Evolutionary conservation across 306 rosid genomes (phyloP), one percentile per base, ranked within the genome.

Genomic region (Vachellia collinsii): DNA sequence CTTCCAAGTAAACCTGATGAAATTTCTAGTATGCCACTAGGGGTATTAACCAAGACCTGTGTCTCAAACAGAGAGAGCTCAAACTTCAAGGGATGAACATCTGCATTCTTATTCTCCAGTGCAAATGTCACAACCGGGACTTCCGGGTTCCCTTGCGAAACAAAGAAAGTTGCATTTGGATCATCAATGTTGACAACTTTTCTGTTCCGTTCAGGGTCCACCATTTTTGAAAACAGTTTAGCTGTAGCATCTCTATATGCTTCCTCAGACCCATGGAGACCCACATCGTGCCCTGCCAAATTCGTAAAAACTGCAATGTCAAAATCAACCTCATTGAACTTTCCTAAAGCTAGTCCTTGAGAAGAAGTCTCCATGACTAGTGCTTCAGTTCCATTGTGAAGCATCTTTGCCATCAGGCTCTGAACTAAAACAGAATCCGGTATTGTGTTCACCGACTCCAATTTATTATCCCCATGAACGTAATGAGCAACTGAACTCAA

Each of bases 51-150:
- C 88, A 95, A 86, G 82, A 95, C 96, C 86, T 95, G 96, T 2
- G 99, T 91, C 96, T 95, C 99, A 83, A 95, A 95, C 85, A 95
- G 81, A 41, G 99, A 90, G 51, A 95, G 92, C 79, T 95, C 96
- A 88, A 89, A 90, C 85, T 90, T 95, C 83, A 93, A 81, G 54
- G 98, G 93, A 80, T 90, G 90, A 76, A 95, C 96, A 85, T 90
- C 98, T 5, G 94, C 99, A 47, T 86, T 88, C 86, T 90, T 95
- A 83, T 89, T 89, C 82, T 95, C 97, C 91, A 95, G 82, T 6
- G 93, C 96, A 77, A 89, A 93, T 17, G 98, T 91, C 71, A 95
- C 93, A 84, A 91, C 86, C 0, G 99, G 96, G 72, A 95, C 96
- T 41, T 90, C 92, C 8, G 87, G 94, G 79, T 66, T 91, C 71